Base-by-base conservation (phyloP, 2,329 filamentous ascomycete genomes). In the Aspergillus tamarii region DNA sequence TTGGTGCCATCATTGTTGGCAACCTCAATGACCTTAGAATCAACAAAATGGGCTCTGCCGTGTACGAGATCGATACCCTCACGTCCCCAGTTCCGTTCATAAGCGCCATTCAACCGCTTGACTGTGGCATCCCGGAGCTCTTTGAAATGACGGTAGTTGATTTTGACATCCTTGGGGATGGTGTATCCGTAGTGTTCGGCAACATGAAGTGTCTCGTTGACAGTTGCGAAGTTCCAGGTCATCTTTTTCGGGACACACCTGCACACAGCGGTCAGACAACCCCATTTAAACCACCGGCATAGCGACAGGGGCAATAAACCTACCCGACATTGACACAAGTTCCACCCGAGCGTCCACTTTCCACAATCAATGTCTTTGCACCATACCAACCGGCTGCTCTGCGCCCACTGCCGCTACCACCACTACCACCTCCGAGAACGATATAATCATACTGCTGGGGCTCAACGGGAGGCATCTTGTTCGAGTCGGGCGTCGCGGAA, bases 291-390 rank as follows among this genome's bases (percentile, higher is more conserved):
- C 11, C 21, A 58, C 52, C 11, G 43, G 12, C 12, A 14, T 14
- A 57, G 46, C 36, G 26, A 16, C 16, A 32, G 57, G 28, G n/a
- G n/a, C 36, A 21, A 39, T 34, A 46, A 36, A 72, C 80, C 68
- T 75, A 84, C 82, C 83, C 84, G 68, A 85, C 84, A 70, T 85
- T 85, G 61, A 85, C 83, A 72, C 83, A 85, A 50, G 78, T 82
- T 58, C 82, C 83, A 36, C 83, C 83, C 32, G 79, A 80, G 28
- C 77, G 74, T 28, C 81, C 80, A 66, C 81, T 82, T 69, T 85
- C 82, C 48, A 85, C 77, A 61, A 85, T 79, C 67, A 84, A 66
- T 5, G 81, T 83, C 75, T 84, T 84, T 63, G 80, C 80, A 21
- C 80, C 79, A 73, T 85, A 84, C 81, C 81, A 84, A 21, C 84